Base-by-base conservation (phyloP, 352 stramenopile species). In the Bremia lactucae region DNA sequence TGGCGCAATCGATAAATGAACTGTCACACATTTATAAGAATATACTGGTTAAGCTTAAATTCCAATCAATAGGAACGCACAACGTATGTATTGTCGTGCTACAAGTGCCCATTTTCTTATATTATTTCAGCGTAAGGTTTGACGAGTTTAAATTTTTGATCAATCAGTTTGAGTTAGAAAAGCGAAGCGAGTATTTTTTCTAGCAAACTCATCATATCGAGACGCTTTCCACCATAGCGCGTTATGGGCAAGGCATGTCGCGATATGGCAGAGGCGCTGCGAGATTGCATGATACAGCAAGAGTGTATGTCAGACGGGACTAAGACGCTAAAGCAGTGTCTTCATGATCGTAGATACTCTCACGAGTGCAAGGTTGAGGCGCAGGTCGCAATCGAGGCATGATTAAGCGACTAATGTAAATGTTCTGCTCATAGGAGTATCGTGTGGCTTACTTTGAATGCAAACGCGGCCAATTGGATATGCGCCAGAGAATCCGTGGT, bases 231-330 rank as follows among this genome's bases (percentile, higher is more conserved):
- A n/a, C n/a, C n/a, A n/a, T n/a, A n/a, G n/a, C n/a, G n/a, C n/a
- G n/a, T n/a, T n/a, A 90, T 90, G 77, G 77, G 77, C 43, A 90
- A 90, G 52, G 81, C 72, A 38, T 90, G 78, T 68, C 72, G 60
- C 9, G 78, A 90, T 46, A 87, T 87, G 72, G 78, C 78, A 13
- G 72, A 84, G 51, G 69, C 71, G 45, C 59, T 90, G 37, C 72
- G 74, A 15, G 72, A 87, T 52, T 90, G 78, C 56, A 90, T 90
- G 78, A 15, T 83, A 21, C 42, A 69, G 50, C 59, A 82, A 36
- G 68, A 83, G 46, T 90, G 78, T 49, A 90, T 90, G 78, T 66
- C 52, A 31, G 75, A 86, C 62, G 72, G 74, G 23, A 78, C 64
- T 19, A 67, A 59, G 39, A 83, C 74, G 15, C 60, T 90, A 2